Conservation (phyloP, 352 stramenopile genomes). For the Phytophthora pisi region DNA sequence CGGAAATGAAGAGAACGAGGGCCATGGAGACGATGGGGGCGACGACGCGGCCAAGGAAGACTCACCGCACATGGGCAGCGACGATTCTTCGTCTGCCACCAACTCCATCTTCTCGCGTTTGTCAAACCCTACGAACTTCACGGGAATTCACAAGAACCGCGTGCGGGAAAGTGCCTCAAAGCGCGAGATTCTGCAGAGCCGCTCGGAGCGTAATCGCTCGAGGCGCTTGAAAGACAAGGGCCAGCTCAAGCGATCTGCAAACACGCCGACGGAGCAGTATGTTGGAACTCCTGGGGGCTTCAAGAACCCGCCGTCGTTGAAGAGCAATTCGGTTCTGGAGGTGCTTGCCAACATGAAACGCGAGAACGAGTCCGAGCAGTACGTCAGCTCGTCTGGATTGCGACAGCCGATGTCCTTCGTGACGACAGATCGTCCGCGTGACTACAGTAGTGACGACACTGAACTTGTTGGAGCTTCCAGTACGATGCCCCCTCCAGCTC, state of each 20-base stretch:
- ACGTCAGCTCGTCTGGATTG: conserved; percentile 46
- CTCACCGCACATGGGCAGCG: conserved; percentile 61
- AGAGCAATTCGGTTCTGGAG: conserved; percentile 75
- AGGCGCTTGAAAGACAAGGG: conserved; percentile 73
- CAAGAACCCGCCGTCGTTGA: conserved; percentile 61
- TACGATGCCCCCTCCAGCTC: conserved; percentile 54
- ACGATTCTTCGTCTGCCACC: conserved; percentile 61
- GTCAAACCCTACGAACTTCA: conserved; percentile 89
- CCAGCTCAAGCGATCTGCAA: conserved; percentile 52
- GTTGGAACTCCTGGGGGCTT: conserved; percentile 44
- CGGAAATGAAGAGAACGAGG: conserved; percentile 39
- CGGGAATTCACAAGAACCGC: conserved; percentile 89
- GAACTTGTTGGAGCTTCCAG: conserved; percentile 6
- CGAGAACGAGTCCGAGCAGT: conserved; percentile 73
- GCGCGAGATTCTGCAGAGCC: conserved; percentile 78
- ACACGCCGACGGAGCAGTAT: conserved; percentile 64
- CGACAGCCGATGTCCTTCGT: conserved; percentile 56
- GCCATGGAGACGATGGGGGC: conserved; percentile 39
- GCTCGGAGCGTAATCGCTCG: conserved; percentile 73
- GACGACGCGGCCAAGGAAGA: conserved; percentile 44
- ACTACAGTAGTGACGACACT: conserved; percentile 48
- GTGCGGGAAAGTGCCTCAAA: conserved; percentile 81
- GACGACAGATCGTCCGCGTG: conserved; percentile 36
- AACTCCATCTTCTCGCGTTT: conserved; percentile 86
- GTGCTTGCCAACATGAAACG: conserved; percentile 86